Conservation (phyloP, 2,329 filamentous ascomycete genomes). For the Aspergillus sp. region DNA sequence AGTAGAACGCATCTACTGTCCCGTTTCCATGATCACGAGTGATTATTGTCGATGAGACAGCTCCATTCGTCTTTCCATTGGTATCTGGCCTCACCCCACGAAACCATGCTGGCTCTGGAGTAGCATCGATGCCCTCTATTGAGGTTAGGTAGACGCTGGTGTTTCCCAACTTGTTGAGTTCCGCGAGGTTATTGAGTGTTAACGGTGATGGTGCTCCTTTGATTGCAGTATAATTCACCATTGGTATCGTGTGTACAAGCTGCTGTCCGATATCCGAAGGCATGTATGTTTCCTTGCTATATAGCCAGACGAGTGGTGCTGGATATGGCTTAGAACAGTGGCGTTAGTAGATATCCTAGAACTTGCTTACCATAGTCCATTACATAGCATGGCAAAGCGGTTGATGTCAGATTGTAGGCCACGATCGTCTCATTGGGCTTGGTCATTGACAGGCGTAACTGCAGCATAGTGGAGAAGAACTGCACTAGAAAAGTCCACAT, state of each 20-base stretch:
- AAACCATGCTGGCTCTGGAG: conserved; percentile 50
- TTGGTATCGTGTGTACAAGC: conserved; percentile 49
- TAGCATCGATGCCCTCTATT: conserved; percentile 48
- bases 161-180: conserved; percentile 50
- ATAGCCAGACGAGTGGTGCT: conserved; percentile 57
- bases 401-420: conserved; percentile 11
- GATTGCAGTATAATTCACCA: conserved; percentile 47
- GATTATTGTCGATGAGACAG: conserved; percentile 57
- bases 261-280: conserved; percentile 54
- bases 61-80: conserved; percentile 53
- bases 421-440: neutral
- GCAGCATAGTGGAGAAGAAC: neutral
- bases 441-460: neutral
- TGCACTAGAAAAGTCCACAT: neutral
- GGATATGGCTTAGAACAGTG: conserved; percentile 6
- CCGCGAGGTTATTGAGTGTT: conserved; percentile 52
- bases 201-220: conserved; percentile 42
- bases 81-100: conserved; percentile 57
- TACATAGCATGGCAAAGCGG: conserved; percentile 46
- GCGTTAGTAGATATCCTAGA: neutral
- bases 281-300: conserved; percentile 51
- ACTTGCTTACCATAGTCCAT: conserved; percentile 47
- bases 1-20: conserved; percentile 62
- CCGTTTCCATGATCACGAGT: conserved; percentile 58
- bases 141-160: conserved; percentile 54